phyloP scores from a whole-genome alignment of 768 basidiomycete genomes.

The Lyophyllum decastes region DNA sequence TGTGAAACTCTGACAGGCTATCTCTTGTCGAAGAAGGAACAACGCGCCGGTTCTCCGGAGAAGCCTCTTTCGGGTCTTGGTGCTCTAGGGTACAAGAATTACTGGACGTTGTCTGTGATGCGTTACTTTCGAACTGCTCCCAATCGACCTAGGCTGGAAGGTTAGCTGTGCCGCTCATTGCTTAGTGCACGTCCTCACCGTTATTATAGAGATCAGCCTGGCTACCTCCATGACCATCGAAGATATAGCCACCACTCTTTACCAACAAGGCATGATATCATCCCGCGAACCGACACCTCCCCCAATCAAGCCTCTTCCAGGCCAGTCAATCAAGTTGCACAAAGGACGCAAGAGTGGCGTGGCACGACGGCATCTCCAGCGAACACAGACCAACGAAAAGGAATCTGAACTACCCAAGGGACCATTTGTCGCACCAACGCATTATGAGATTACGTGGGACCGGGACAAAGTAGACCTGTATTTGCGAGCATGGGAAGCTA shows the following conservation, averaged over 20 bases:
- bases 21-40: slow-evolving; percentile 93
- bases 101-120: slow-evolving; percentile 91
- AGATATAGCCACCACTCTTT: slow-evolving; percentile 78
- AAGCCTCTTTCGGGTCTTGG: slow-evolving; percentile 94
- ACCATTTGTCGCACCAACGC: slow-evolving; percentile 61
- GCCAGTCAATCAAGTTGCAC: slow-evolving; percentile 74
- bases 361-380: slow-evolving; percentile 64
- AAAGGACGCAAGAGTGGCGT: slow-evolving; percentile 70
- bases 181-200: background rate
- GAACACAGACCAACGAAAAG: slow-evolving; percentile 52
- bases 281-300: slow-evolving; percentile 51
- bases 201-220: slow-evolving; percentile 68
- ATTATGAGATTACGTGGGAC: slow-evolving; percentile 81
- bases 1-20: slow-evolving; percentile 62
- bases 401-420: slow-evolving; percentile 41
- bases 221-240: slow-evolving; percentile 91
- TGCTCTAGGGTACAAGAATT: slow-evolving; percentile 90
- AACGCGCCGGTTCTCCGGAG: slow-evolving; percentile 88
- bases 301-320: slow-evolving; percentile 64
- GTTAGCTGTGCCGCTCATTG: slow-evolving; percentile 41
- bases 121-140: slow-evolving; percentile 65
- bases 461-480: slow-evolving; percentile 63
- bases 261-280: slow-evolving; percentile 74
- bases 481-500: slow-evolving; percentile 69
- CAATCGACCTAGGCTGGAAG: slow-evolving; percentile 70